Evolutionary conservation across 106 monocot genomes (phyloP).

Genomic region (Gastrodia elata): DNA sequence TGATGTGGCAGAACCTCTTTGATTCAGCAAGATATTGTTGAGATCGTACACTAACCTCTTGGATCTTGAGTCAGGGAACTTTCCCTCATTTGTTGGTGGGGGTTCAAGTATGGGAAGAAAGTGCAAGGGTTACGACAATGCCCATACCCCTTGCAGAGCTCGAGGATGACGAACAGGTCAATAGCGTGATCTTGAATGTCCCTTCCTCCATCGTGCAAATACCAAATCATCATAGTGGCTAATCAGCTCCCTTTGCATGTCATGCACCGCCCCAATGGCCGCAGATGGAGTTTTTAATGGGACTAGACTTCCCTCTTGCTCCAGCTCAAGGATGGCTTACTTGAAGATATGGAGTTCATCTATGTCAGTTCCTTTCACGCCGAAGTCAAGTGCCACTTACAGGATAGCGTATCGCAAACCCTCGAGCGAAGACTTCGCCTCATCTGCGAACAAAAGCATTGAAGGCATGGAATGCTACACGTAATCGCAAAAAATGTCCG

Average conservation of each 20-base stretch:
- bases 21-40: constrained; percentile 16
- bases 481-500: no score
- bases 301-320: constrained; percentile 85
- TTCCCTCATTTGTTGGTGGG: constrained; percentile 14
- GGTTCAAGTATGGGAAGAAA: constrained; percentile 9
- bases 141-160: constrained; percentile 24
- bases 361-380: constrained; percentile 44
- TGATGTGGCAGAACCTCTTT: constrained; percentile 6
- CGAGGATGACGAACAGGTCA: constrained; percentile 14
- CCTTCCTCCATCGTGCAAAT: constrained; percentile 58
- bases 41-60: constrained; percentile 30
- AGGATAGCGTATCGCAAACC: constrained; percentile 44
- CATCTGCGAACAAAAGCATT: no score
- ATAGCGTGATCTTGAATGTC: constrained; percentile 39
- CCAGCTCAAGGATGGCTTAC: constrained; percentile 80
- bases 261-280: constrained; percentile 40
- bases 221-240: constrained; percentile 75
- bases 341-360: constrained; percentile 85
- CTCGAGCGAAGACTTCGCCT: no score
- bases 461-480: no score
- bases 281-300: constrained; percentile 74
- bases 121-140: constrained; percentile 16
- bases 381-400: constrained; percentile 28
- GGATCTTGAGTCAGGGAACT: constrained; percentile 25
- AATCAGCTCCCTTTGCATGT: constrained; percentile 70